phyloP scores from a whole-genome alignment of 2,329 filamentous ascomycete genomes.

The Fusarium lyarnte region DNA sequence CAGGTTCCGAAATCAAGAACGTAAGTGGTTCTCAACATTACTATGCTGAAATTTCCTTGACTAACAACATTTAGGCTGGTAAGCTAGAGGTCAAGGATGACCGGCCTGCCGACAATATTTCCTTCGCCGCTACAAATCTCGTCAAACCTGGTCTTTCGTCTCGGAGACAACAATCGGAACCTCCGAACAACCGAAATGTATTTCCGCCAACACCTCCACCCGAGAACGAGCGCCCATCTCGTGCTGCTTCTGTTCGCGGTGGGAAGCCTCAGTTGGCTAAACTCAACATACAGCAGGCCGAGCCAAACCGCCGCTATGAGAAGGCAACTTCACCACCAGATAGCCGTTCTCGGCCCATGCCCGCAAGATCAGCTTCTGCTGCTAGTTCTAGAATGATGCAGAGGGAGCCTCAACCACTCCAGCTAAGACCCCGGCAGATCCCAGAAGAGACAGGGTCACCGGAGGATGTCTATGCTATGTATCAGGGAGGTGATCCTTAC shows the following conservation, averaged over 20 bases:
- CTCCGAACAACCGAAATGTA: constrained; percentile 78
- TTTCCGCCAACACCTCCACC: constrained; percentile 99
- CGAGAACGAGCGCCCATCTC: constrained; percentile 77
- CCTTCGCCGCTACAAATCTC: constrained; percentile 91
- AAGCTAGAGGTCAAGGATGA: constrained; percentile 75
- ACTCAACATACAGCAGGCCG: constrained; percentile 67
- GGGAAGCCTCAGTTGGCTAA: constrained; percentile 69
- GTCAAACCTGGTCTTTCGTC: constrained; percentile 87
- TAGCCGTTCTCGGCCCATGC: constrained; percentile 44
- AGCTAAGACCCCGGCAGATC: constrained; percentile 46
- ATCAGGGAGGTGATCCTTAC: constrained; percentile 54
- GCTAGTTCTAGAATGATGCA: constrained; percentile 56
- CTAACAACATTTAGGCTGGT: constrained; percentile 54
- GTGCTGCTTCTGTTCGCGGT: constrained; percentile 69
- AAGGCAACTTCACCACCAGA: constrained; percentile 61
- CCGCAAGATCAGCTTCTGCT: constrained; percentile 57
- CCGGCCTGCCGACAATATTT: constrained; percentile 83
- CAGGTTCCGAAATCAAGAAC: constrained; percentile 81
- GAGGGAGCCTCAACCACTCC: constrained; percentile 47
- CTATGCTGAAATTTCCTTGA: neutral
- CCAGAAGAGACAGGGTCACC: constrained; percentile 67
- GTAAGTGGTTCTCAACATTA: constrained; percentile 51
- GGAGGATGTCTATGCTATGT: constrained; percentile 76
- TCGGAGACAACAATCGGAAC: constrained; percentile 85
- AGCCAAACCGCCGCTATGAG: constrained; percentile 64